phyloP scores from a whole-genome alignment of 2,329 filamentous ascomycete species.

The Xylariaceae sp. region DNA sequence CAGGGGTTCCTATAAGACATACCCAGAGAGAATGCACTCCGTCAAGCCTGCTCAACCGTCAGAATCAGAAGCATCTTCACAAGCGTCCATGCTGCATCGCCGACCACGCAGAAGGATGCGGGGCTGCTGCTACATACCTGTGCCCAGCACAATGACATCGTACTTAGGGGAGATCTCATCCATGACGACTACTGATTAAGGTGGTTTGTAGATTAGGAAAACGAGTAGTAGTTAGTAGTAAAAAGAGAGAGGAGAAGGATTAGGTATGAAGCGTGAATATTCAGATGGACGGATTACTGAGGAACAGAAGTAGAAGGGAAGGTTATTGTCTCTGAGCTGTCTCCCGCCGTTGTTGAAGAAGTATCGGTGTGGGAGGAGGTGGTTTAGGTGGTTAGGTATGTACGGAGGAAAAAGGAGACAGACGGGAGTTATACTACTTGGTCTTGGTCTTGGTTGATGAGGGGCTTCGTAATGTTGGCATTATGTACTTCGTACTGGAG shows the following conservation, averaged over 20 bases:
- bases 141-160: conserved; percentile 97
- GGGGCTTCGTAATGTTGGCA: conserved; percentile 24
- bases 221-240: background rate
- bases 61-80: conserved; percentile 9
- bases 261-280: conserved; percentile 11
- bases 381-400: background rate
- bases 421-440: conserved; percentile 7
- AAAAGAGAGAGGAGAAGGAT: conserved; percentile 28
- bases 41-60: conserved; percentile 65
- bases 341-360: conserved; percentile 8
- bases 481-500: background rate
- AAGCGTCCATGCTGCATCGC: conserved; percentile 15
- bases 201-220: conserved; percentile 19
- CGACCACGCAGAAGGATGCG: conserved; percentile 25
- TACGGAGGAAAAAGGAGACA: conserved; percentile 8
- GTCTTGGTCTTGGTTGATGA: conserved; percentile 16
- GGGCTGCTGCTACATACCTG: conserved; percentile 57
- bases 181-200: conserved; percentile 53
- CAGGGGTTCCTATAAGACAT: conserved; percentile 33
- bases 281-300: no score
- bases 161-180: conserved; percentile 98
- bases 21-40: conserved; percentile 98
- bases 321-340: background rate
- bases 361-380: conserved; percentile 28
- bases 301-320: no score